Percentiles rank a stretch among this genome's conserved stretches.
phyloP scores from a whole-genome alignment of 2,329 filamentous ascomycete genomes.

The Epichloe uncinata region DNA sequence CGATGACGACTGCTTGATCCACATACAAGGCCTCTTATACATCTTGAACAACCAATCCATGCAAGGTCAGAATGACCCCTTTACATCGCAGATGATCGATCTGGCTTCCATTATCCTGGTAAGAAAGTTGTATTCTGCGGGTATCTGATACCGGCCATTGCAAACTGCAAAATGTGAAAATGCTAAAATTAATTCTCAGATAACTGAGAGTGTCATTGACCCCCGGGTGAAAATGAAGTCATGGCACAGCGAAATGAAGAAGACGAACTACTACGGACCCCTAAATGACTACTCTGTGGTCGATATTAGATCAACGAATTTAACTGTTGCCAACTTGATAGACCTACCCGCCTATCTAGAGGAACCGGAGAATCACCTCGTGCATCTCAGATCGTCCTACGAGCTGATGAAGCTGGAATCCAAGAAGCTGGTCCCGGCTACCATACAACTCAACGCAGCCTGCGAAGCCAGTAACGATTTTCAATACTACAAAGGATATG shows the following conservation, averaged over 20 bases:
- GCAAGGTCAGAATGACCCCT: background rate
- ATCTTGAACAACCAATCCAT: constrained; percentile 2
- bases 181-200: constrained; percentile 1
- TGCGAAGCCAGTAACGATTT: background rate
- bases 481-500: constrained; percentile 4
- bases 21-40: constrained; percentile 3
- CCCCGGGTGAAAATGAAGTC: constrained; percentile 1
- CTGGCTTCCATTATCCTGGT: constrained; percentile 3
- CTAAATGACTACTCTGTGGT: constrained; percentile 6
- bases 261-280: constrained; percentile 4
- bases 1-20: constrained; percentile 2
- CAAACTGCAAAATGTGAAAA: background rate
- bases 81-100: constrained; percentile 4
- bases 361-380: constrained; percentile 5
- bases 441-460: background rate
- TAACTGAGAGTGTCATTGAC: constrained; percentile 5
- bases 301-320: constrained; percentile 4
- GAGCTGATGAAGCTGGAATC: constrained; percentile 4
- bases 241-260: constrained; percentile 1
- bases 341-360: constrained; percentile 2
- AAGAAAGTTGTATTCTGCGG: background rate
- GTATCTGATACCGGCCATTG: background rate
- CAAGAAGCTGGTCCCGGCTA: constrained; percentile 1
- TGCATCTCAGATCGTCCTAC: constrained; percentile 1
- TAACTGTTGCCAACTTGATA: constrained; percentile 4